Base-by-base conservation (phyloP, 768 basidiomycete species). In the Dioszegia aurantiaca region DNA sequence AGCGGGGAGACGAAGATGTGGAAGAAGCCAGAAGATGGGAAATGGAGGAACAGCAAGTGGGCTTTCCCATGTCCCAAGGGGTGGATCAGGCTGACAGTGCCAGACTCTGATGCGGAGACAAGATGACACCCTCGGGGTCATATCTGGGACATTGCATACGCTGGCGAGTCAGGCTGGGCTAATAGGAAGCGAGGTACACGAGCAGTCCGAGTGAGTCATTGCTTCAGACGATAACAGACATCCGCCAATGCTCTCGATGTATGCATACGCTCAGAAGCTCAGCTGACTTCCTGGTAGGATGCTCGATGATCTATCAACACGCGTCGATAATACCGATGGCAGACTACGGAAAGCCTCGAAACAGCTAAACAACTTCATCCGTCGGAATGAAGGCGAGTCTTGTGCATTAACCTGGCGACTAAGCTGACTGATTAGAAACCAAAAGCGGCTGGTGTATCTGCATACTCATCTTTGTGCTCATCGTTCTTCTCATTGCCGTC, bases 381-480 rank as follows among this genome's bases (percentile, higher is more conserved):
- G 87, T 37, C 83, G 93, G 40, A 89, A 89, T 0, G 90, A 94
- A 80, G 85, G 86, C 84, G 59, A 49, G 80, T 52, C 42, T 23
- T 16, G 12, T 21, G 9, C 39, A 5, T 24, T 4, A 41, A n/a
- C 39, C 11, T 1, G 2, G 12, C 17, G 33, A n/a, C 44, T 49
- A 44, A 51, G 41, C 21, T 46, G 43, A 55, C n/a, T 3, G 4
- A 1, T 9, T 70, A 86, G 92, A 91, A 73, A 88, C 86, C 40
- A 87, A 87, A 61, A 90, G 89, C 33, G 88, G 88, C 30, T 95
- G 89, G 86, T 91, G 89, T 73, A 87, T 98, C 54, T 81, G 85
- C 30, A 84, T 93, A 55, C 81, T 97, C 28, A 88, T 90, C 39
- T 80, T 91, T 36, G 81, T 97, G 0, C 79, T 85, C 76, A 80